Conservation (phyloP, 768 basidiomycete species). For the Naganishia onofrii region DNA sequence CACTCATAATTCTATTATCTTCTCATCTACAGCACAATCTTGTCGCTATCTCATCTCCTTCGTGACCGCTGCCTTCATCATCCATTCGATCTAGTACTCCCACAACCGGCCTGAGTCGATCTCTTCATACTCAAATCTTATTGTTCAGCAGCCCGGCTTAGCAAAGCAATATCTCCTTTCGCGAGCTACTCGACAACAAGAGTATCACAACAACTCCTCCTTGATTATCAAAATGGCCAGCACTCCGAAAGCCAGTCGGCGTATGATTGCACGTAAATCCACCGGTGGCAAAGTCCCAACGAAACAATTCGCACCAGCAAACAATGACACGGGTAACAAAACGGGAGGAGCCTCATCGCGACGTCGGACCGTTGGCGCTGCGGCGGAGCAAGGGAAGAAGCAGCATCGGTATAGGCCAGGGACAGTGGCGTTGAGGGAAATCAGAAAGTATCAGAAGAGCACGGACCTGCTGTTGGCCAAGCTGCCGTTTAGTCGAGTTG, state of each 20-base stretch:
- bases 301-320: slow-evolving; percentile 17
- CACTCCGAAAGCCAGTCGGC: slow-evolving; percentile 20
- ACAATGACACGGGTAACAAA: not conserved
- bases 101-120: not conserved
- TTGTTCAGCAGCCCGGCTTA: not conserved
- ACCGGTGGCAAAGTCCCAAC: slow-evolving; percentile 28
- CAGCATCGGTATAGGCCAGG: slow-evolving; percentile 80
- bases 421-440: slow-evolving; percentile 84
- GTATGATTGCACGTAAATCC: slow-evolving; percentile 27
- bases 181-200: not conserved
- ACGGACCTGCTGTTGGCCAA: slow-evolving; percentile 83
- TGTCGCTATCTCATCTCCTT: not conserved
- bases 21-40: not conserved
- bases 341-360: not conserved
- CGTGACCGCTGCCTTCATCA: not conserved
- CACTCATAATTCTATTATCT: slow-evolving; percentile 15
- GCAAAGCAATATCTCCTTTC: not conserved
- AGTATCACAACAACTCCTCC: not conserved
- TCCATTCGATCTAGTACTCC: not conserved
- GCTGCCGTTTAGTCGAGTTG: slow-evolving; percentile 87
- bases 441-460: slow-evolving; percentile 88
- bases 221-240: not conserved
- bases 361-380: slow-evolving; percentile 1
- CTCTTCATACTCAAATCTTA: not conserved
- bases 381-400: slow-evolving; percentile 38